Percentiles rank a stretch among this genome's conserved stretches.
Evolutionary conservation across 352 stramenopile species (phyloP).

Genomic region (Pythium rishiriense): DNA sequence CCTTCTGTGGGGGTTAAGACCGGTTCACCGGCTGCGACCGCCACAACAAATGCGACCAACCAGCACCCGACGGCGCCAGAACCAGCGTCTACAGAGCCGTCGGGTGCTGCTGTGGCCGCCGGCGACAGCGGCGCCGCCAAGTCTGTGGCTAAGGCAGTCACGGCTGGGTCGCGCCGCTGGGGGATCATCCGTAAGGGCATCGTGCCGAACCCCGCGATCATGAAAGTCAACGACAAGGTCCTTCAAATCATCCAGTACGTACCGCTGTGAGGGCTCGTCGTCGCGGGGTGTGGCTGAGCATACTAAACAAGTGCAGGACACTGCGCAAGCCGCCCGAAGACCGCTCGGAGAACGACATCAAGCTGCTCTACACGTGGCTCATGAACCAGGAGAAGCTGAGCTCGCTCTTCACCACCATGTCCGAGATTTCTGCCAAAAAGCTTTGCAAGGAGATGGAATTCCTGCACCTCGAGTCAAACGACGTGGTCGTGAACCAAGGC

Average conservation of each 20-base stretch:
- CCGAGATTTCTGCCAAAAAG: conserved; percentile 81
- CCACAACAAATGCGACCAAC: too few species aligned
- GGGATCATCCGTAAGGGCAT: conserved; percentile 31
- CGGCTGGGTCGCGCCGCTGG: conserved; percentile 18
- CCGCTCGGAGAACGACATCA: conserved; percentile 70
- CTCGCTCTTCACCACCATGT: conserved; percentile 86
- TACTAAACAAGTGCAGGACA: conserved; percentile 32
- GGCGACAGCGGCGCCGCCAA: background rate
- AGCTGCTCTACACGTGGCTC: conserved; percentile 79
- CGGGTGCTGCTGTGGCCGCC: too few species aligned
- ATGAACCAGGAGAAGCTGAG: conserved; percentile 89
- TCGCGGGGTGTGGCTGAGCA: background rate
- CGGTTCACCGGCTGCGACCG: background rate
- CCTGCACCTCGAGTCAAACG: conserved; percentile 57
- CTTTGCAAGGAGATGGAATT: conserved; percentile 89
- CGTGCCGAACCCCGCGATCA: conserved; percentile 47
- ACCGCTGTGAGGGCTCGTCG: background rate
- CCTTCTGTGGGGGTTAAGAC: background rate
- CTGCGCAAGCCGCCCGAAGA: conserved; percentile 65
- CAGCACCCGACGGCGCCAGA: too few species aligned
- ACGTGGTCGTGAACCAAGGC: conserved; percentile 81
- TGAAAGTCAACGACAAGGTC: conserved; percentile 63
- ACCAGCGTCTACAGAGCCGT: too few species aligned
- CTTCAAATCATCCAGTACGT: conserved; percentile 65
- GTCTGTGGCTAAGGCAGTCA: background rate